Conservation (phyloP, 176 grass and related monocot species). For the Ensete ventricosum region DNA sequence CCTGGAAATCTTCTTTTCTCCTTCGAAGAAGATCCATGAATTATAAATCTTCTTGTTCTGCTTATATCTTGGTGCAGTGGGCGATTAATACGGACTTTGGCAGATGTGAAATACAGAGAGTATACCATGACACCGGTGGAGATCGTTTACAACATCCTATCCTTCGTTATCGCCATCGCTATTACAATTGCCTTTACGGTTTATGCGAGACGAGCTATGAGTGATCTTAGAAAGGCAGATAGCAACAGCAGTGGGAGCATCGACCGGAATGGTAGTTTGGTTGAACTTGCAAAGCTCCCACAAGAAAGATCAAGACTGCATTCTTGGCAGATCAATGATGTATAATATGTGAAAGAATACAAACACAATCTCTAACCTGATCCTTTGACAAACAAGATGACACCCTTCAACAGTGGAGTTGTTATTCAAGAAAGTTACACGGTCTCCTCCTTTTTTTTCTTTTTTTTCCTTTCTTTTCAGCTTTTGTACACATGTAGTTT, state of each 20-base stretch:
- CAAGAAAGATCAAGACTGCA: conserved; percentile 30
- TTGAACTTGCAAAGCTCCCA: conserved; percentile 30
- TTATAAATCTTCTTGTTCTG: conserved; percentile 5
- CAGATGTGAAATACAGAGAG: conserved; percentile 53
- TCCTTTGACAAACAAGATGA: not conserved
- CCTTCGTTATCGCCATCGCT: conserved; percentile 32
- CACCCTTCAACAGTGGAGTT: not conserved
- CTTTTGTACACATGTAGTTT: not conserved
- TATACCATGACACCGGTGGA: conserved; percentile 72
- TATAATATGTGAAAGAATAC: conserved; percentile 11
- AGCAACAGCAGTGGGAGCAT: conserved; percentile 6
- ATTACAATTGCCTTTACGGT: conserved; percentile 59
- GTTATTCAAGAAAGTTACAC: not conserved
- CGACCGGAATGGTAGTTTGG: not conserved
- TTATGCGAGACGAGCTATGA: conserved; percentile 60
- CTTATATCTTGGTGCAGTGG: conserved; percentile 42
- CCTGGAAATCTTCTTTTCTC: too few species aligned
- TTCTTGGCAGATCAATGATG: conserved; percentile 29
- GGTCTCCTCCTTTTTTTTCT: not conserved
- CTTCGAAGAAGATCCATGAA: too few species aligned
- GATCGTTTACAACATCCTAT: conserved; percentile 74
- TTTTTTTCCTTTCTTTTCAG: not conserved
- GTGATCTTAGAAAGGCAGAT: conserved; percentile 33
- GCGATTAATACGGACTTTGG: conserved; percentile 62
- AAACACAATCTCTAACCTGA: not conserved